A percentile compares a stretch with the other conserved stretches of the same genome.
phyloP scores from a whole-genome alignment of 1,139 yeast species.

The Magnusiomyces clavatus region DNA sequence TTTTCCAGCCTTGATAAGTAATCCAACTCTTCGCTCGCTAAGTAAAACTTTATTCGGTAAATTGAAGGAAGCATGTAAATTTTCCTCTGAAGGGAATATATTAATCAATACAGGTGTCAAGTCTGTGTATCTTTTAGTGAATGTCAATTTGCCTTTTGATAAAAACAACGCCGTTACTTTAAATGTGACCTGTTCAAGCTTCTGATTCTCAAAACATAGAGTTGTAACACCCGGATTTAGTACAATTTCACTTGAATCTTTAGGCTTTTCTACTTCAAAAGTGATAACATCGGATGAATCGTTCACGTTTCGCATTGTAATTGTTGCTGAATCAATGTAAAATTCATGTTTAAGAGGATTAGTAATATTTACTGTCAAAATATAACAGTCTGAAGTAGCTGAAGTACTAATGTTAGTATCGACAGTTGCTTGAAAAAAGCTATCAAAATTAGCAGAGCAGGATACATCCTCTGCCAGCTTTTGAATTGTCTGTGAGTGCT shows the following conservation, averaged over 20 bases:
- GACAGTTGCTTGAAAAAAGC: slow-evolving; percentile 9
- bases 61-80: slow-evolving; percentile 19
- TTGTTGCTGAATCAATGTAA: slow-evolving; percentile 11
- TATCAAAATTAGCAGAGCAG: slow-evolving; percentile 9
- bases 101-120: slow-evolving; percentile 16
- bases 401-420: slow-evolving; percentile 9
- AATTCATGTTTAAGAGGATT: slow-evolving; percentile 13
- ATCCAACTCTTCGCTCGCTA: slow-evolving; percentile 18
- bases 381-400: slow-evolving; percentile 8
- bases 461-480: slow-evolving; percentile 11
- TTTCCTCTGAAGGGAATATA: slow-evolving; percentile 19
- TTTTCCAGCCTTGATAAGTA: slow-evolving; percentile 18
- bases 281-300: slow-evolving; percentile 11
- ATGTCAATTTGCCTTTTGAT: slow-evolving; percentile 20
- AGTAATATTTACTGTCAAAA: slow-evolving; percentile 10
- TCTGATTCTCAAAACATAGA: slow-evolving; percentile 20
- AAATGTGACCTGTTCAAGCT: slow-evolving; percentile 25
- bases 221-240: slow-evolving; percentile 4
- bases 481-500: slow-evolving; percentile 18
- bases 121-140: slow-evolving; percentile 22
- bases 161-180: slow-evolving; percentile 21
- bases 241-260: slow-evolving; percentile 9
- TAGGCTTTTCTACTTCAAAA: slow-evolving; percentile 7
- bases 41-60: slow-evolving; percentile 17
- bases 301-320: slow-evolving; percentile 12